Conservation (phyloP, 805 yeast genomes). For the Candida schatavii region DNA sequence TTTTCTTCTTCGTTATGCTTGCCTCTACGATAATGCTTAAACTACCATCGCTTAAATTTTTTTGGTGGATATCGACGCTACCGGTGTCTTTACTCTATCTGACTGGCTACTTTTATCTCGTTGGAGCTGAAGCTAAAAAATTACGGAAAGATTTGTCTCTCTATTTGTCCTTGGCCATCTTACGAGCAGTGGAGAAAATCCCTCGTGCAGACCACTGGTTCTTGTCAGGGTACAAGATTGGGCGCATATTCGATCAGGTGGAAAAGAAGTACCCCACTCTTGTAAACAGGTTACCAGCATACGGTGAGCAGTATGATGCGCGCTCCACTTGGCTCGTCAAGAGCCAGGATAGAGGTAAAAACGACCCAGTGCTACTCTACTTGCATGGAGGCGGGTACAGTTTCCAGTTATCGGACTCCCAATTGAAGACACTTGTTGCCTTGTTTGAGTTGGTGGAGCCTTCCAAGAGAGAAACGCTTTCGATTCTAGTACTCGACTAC, state of each 20-base stretch:
- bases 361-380: slow-evolving; percentile 31
- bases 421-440: slow-evolving; percentile 27
- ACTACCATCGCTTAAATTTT: too few species aligned
- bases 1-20: too few species aligned
- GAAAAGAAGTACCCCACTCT: not conserved
- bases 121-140: not conserved
- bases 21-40: too few species aligned
- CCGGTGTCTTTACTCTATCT: too few species aligned
- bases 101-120: not conserved
- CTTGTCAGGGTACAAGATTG: slow-evolving; percentile 3
- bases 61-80: too few species aligned
- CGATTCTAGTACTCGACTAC: slow-evolving; percentile 24
- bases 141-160: not conserved
- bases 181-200: not conserved
- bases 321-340: slow-evolving; percentile 34
- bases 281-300: slow-evolving; percentile 20
- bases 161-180: too few species aligned
- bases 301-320: slow-evolving; percentile 29
- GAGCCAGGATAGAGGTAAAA: slow-evolving; percentile 19
- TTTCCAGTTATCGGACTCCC: slow-evolving; percentile 27
- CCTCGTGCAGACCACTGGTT: not conserved
- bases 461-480: slow-evolving; percentile 14
- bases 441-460: slow-evolving; percentile 28
- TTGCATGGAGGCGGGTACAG: slow-evolving; percentile 42
- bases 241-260: not conserved